A percentile compares a stretch with the other conserved stretches of the same genome.
Evolutionary conservation across 371 early-diverging fungal genomes (phyloP).

Genomic region (Mortierella sp.): DNA sequence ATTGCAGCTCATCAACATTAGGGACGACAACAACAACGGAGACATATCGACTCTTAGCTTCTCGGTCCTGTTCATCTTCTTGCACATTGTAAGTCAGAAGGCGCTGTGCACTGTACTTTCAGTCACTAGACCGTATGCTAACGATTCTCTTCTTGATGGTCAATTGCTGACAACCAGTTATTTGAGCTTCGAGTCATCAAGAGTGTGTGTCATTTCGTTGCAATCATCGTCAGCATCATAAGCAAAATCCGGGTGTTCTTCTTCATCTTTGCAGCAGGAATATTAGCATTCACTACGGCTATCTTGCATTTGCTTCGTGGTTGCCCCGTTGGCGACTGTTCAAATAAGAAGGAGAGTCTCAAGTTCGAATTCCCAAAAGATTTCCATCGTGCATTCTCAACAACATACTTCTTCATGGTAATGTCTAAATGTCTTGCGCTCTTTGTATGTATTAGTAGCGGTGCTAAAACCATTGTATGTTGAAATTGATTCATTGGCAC

Average conservation of each 20-base stretch:
- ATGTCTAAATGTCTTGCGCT: too few species aligned
- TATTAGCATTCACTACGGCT: too few species aligned
- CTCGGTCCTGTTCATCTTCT: conserved; percentile 19
- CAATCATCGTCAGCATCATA: conserved; percentile 18
- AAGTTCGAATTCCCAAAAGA: not conserved
- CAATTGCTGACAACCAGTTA: conserved; percentile 23
- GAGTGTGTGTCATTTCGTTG: conserved; percentile 26
- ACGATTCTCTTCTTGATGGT: conserved; percentile 8
- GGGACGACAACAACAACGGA: not conserved
- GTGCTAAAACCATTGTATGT: not conserved
- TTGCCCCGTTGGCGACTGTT: not conserved
- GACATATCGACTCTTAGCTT: conserved; percentile 12
- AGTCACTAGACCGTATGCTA: not conserved
- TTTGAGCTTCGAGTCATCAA: conserved; percentile 22
- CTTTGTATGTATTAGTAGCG: too few species aligned
- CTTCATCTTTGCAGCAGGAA: conserved; percentile 12
- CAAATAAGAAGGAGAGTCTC: not conserved
- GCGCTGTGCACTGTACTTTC: not conserved
- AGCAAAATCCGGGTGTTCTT: conserved; percentile 19
- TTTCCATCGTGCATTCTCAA: conserved; percentile 1
- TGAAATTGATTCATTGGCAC: not conserved
- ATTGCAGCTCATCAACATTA: not conserved
- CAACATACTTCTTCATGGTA: conserved; percentile 26
- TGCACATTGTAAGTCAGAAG: conserved; percentile 20
- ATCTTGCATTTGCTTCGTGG: not conserved